Percentiles rank a stretch among this genome's conserved stretches.
phyloP scores from a whole-genome alignment of 2,329 filamentous ascomycete genomes.

The Pseudogymnoascus sp. region DNA sequence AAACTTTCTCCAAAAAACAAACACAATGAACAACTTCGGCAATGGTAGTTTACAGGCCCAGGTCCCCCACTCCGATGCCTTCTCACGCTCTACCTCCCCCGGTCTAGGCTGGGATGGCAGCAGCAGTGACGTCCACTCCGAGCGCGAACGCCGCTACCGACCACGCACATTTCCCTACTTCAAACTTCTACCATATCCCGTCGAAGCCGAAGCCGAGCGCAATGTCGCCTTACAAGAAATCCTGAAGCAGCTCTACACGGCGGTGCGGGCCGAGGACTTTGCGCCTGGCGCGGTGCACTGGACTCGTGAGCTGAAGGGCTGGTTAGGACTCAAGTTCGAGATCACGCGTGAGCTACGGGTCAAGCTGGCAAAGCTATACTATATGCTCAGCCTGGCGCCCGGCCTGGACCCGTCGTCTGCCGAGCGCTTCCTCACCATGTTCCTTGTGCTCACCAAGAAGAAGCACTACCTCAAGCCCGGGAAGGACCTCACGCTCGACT shows the following conservation, averaged over 20 bases:
- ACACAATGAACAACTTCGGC: slow-evolving; percentile 13
- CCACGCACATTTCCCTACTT: slow-evolving; percentile 93
- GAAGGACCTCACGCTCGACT: slow-evolving; percentile 85
- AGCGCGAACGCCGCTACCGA: slow-evolving; percentile 59
- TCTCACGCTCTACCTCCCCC: slow-evolving; percentile 81
- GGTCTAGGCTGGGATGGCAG: slow-evolving; percentile 48
- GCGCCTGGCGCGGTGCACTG: slow-evolving; percentile 89
- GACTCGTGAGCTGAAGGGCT: slow-evolving; percentile 91
- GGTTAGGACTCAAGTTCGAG: slow-evolving; percentile 96
- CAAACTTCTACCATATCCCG: slow-evolving; percentile 77
- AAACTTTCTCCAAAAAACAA: background rate
- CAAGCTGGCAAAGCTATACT: slow-evolving; percentile 83
- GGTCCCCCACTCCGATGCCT: slow-evolving; percentile 44
- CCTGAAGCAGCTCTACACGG: slow-evolving; percentile 86
- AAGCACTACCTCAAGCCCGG: slow-evolving; percentile 91
- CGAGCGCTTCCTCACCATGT: slow-evolving; percentile 94
- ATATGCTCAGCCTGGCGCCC: slow-evolving; percentile 83
- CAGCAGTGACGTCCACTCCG: slow-evolving; percentile 40
- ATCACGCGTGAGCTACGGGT: slow-evolving; percentile 77
- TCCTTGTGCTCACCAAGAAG: slow-evolving; percentile 89
- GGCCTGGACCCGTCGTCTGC: slow-evolving; percentile 75
- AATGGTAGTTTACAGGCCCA: slow-evolving; percentile 19
- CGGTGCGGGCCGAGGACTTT: slow-evolving; percentile 88
- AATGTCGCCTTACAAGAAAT: slow-evolving; percentile 78
- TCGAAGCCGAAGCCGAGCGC: slow-evolving; percentile 72